These are phyloP conservation scores for Immersiella caudata DNA, from an alignment of 495 filamentous ascomycete species.

Conservation along the genomic window DNA sequence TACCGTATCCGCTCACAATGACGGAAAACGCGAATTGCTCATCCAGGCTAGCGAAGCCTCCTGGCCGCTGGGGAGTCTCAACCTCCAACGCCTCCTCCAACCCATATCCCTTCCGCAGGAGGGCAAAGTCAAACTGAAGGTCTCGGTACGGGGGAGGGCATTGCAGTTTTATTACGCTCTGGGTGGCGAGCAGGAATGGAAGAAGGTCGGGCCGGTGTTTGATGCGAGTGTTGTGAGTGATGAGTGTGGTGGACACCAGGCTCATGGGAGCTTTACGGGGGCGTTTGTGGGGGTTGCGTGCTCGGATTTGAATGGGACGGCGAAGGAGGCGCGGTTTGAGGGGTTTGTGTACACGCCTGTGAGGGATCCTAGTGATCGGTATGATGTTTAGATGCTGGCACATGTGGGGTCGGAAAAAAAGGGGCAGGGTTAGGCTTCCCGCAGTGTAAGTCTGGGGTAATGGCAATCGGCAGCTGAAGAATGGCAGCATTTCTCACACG, in stretches of 20 bases:
- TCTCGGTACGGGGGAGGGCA: slow-evolving; percentile 49
- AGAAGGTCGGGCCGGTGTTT: slow-evolving; percentile 54
- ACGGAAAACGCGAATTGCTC: slow-evolving; percentile 56
- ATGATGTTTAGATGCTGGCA: slow-evolving; percentile 37
- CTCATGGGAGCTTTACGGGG: slow-evolving; percentile 60
- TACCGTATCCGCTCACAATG: slow-evolving; percentile 55
- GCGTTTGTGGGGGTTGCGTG: slow-evolving; percentile 59
- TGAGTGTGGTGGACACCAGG: slow-evolving; percentile 60
- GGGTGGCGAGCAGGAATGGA: slow-evolving; percentile 40
- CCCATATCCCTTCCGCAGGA: slow-evolving; percentile 50
- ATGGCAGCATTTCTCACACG: no score
- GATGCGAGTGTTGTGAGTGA: slow-evolving; percentile 58
- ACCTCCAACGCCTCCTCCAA: slow-evolving; percentile 35
- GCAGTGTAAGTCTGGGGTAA: neutral
- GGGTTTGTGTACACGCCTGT: slow-evolving; percentile 55
- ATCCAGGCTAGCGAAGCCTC: slow-evolving; percentile 55
- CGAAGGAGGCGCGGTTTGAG: slow-evolving; percentile 50
- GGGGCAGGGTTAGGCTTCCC: no score
- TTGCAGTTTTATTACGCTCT: slow-evolving; percentile 58
- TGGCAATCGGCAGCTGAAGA: no score
- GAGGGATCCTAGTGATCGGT: slow-evolving; percentile 50
- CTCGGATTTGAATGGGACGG: slow-evolving; percentile 57
- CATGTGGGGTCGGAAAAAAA: neutral
- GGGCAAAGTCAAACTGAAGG: slow-evolving; percentile 53
- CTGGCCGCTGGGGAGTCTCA: slow-evolving; percentile 51